phyloP scores from a whole-genome alignment of 1,139 yeast species.

The Scheffersomyces stambukii region DNA sequence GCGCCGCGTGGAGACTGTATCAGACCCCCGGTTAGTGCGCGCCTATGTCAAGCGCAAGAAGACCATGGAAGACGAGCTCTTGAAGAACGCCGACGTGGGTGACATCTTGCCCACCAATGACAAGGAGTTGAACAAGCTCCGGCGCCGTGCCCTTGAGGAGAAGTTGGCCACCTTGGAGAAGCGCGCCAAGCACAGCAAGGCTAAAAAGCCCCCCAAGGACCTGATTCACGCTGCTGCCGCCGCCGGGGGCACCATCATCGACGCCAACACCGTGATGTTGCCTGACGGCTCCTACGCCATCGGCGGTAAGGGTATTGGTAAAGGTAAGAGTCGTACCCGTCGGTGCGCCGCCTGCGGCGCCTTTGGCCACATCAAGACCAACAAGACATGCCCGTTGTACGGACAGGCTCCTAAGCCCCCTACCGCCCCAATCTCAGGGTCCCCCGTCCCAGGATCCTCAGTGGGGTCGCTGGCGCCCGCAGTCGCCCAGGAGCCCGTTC shows the following conservation, averaged over 20 bases:
- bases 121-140: slow-evolving; percentile 75
- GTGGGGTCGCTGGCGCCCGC: no score
- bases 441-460: no score
- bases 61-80: slow-evolving; percentile 65
- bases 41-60: slow-evolving; percentile 82
- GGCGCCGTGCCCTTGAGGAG: slow-evolving; percentile 75
- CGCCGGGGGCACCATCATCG: slow-evolving; percentile 39
- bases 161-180: slow-evolving; percentile 82
- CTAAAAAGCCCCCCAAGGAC: slow-evolving; percentile 35
- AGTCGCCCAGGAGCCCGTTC: no score
- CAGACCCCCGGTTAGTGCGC: slow-evolving; percentile 81
- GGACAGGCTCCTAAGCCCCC: no score
- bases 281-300: slow-evolving; percentile 47
- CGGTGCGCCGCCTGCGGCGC: slow-evolving; percentile 95
- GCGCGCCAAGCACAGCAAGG: slow-evolving; percentile 47
- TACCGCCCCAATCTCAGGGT: no score
- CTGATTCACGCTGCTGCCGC: slow-evolving; percentile 29
- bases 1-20: slow-evolving; percentile 71
- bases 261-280: slow-evolving; percentile 40
- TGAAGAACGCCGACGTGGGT: slow-evolving; percentile 54
- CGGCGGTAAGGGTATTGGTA: slow-evolving; percentile 65
- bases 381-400: slow-evolving; percentile 85
- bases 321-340: slow-evolving; percentile 76
- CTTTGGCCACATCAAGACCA: slow-evolving; percentile 89
- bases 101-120: slow-evolving; percentile 79